Conservation (phyloP, 495 filamentous ascomycete genomes). For the Talaromyces trachyspermus region DNA sequence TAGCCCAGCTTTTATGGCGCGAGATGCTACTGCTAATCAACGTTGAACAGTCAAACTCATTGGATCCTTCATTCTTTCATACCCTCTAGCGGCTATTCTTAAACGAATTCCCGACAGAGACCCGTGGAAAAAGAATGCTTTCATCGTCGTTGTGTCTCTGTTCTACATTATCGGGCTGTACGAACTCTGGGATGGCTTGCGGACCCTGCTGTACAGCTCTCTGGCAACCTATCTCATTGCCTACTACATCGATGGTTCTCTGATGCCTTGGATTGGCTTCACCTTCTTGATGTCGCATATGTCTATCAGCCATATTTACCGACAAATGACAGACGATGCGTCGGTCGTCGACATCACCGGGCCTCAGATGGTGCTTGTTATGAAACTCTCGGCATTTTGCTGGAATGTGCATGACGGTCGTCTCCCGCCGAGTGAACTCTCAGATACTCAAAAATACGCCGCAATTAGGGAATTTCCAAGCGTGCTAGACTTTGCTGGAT, state of each 20-base stretch:
- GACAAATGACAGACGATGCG: constrained; percentile 61
- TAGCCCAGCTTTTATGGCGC: not conserved
- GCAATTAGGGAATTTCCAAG: constrained; percentile 64
- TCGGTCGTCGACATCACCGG: constrained; percentile 79
- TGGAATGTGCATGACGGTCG: constrained; percentile 95
- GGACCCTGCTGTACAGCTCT: constrained; percentile 71
- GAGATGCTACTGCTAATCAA: constrained; percentile 10
- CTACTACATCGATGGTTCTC: constrained; percentile 74
- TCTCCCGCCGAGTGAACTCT: constrained; percentile 67
- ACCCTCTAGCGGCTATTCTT: constrained; percentile 79
- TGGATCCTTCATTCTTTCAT: constrained; percentile 84
- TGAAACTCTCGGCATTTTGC: constrained; percentile 96
- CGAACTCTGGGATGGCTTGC: constrained; percentile 81
- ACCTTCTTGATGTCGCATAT: constrained; percentile 93
- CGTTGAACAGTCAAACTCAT: constrained; percentile 75
- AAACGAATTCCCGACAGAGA: constrained; percentile 84
- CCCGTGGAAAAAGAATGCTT: constrained; percentile 83
- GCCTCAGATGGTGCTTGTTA: constrained; percentile 95
- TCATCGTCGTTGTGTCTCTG: constrained; percentile 69
- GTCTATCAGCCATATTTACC: constrained; percentile 78
- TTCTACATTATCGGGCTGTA: constrained; percentile 96
- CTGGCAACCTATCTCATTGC: constrained; percentile 77
- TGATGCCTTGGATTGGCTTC: constrained; percentile 98
- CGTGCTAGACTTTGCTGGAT: constrained; percentile 75
- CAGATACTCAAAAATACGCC: constrained; percentile 78